Percentiles rank a stretch among this genome's conserved stretches.
These are phyloP conservation scores for Vaccinium vitisidaea DNA, from an alignment of 148 eudicot species.

Conservation along the genomic window DNA sequence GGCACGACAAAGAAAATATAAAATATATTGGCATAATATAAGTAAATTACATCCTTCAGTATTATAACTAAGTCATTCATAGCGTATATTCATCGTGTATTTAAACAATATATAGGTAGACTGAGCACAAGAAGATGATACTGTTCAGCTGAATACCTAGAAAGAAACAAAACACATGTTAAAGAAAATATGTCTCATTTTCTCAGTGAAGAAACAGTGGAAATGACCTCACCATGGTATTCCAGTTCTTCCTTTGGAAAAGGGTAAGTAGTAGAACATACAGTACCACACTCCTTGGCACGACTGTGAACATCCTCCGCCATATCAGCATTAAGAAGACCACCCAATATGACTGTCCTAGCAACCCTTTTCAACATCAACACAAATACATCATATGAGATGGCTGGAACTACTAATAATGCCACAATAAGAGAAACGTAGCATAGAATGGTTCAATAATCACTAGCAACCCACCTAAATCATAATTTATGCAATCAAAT, in stretches of 20 bases:
- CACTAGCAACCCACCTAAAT: neutral
- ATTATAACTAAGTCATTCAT: slow-evolving; percentile 1
- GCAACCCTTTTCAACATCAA: slow-evolving; percentile 67
- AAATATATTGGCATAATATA: neutral
- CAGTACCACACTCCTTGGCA: slow-evolving; percentile 72
- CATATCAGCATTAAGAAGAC: slow-evolving; percentile 60
- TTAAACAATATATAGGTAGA: neutral
- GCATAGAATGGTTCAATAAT: neutral
- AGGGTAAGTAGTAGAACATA: slow-evolving; percentile 71
- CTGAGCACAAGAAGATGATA: neutral
- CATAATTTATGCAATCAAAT: neutral
- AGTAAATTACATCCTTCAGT: neutral
- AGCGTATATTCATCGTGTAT: neutral
- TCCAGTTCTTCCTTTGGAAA: slow-evolving; percentile 77
- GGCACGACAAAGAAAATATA: neutral
- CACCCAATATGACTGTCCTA: slow-evolving; percentile 85
- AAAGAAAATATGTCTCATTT: neutral
- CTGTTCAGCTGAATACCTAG: neutral
- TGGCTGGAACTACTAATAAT: neutral
- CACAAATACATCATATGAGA: neutral
- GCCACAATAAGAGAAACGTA: neutral
- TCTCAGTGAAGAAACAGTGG: neutral
- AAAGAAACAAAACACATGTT: neutral
- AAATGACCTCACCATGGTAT: slow-evolving; percentile 54
- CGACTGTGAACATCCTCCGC: slow-evolving; percentile 64